A percentile compares a stretch with the other conserved stretches of the same genome.
Conservation (phyloP, 1,139 yeast genomes). For the Waltiozyma sp. region DNA sequence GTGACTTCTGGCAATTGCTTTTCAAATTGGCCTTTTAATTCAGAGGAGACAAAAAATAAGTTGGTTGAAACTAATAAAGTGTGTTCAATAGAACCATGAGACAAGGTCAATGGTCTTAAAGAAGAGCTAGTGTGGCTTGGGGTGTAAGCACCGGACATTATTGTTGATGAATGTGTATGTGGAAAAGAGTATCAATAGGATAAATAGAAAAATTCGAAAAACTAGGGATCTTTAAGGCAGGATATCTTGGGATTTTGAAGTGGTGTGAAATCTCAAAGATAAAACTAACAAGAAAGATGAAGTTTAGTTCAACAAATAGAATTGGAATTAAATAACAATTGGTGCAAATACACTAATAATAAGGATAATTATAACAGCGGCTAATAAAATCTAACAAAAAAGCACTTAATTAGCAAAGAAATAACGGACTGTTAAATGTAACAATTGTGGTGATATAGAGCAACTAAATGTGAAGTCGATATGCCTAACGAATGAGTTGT, state of each 20-base stretch:
- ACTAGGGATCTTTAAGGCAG: background rate
- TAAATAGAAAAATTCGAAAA: background rate
- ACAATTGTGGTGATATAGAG: background rate
- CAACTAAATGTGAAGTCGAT: background rate
- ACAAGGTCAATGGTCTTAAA: constrained; percentile 67
- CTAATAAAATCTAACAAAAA: background rate
- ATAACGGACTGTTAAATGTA: background rate
- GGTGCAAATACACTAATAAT: background rate
- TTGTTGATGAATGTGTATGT: background rate
- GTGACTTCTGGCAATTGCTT: constrained; percentile 72
- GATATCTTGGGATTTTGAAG: background rate
- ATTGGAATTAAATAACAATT: background rate
- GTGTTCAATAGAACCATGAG: constrained; percentile 83
- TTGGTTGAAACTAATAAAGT: constrained; percentile 79
- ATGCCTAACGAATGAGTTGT: background rate
- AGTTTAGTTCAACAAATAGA: background rate
- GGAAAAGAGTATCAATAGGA: background rate
- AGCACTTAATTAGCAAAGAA: background rate
- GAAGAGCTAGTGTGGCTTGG: constrained; percentile 25
- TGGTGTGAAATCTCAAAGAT: background rate
- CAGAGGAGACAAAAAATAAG: constrained; percentile 70
- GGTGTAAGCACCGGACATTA: constrained; percentile 17
- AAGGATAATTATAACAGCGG: background rate
- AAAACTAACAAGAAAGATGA: background rate
- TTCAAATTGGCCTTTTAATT: constrained; percentile 75